phyloP scores from a whole-genome alignment of 306 rosid species.

The Glycine tomentella region DNA sequence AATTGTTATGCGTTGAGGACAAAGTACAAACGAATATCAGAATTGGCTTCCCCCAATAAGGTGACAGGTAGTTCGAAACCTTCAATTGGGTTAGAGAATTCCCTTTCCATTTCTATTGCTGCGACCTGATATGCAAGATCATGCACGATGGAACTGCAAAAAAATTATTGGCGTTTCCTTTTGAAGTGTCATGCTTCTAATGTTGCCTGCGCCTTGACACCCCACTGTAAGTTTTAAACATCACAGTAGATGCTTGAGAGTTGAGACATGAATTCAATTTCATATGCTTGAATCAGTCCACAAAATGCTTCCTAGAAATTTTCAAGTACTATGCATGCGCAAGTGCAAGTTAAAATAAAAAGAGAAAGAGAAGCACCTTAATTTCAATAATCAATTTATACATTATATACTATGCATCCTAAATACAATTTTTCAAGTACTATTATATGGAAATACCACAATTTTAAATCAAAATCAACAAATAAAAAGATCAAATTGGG shows the following conservation, averaged over 20 bases:
- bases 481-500: background rate
- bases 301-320: too few relatives aligned
- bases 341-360: too few relatives aligned
- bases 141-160: slow-evolving; percentile 93
- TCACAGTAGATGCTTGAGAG: too few relatives aligned
- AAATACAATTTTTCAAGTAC: too few relatives aligned
- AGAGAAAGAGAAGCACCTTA: too few relatives aligned
- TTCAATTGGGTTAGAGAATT: slow-evolving; percentile 61
- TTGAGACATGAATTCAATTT: too few relatives aligned
- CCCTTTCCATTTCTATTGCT: slow-evolving; percentile 75
- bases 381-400: too few relatives aligned
- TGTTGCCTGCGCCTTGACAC: slow-evolving; percentile 63
- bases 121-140: slow-evolving; percentile 89
- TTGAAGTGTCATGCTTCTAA: slow-evolving; percentile 84
- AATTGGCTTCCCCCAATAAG: slow-evolving; percentile 67
- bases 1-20: too few relatives aligned
- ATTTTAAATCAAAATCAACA: background rate
- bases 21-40: slow-evolving; percentile 35
- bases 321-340: too few relatives aligned
- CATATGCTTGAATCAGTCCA: too few relatives aligned
- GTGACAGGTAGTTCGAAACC: slow-evolving; percentile 76
- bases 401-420: too few relatives aligned
- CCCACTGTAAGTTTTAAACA: slow-evolving; percentile 65
- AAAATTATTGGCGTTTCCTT: slow-evolving; percentile 75
- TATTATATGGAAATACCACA: too few relatives aligned